Conservation (phyloP, 75 land plant species). For the Pinus tabuliformis region DNA sequence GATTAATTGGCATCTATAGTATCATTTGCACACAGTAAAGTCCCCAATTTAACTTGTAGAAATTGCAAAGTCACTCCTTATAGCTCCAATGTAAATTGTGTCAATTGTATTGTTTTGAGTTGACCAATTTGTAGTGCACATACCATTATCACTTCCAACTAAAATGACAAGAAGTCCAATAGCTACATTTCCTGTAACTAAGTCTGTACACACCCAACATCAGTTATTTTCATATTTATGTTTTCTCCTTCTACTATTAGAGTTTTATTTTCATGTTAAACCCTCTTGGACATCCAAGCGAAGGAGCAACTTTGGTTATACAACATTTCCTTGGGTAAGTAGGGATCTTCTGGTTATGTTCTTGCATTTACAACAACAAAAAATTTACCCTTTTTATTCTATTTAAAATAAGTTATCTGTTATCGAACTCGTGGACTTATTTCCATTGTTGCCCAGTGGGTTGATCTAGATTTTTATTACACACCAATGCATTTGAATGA, state of each 20-base stretch:
- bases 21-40: not conserved
- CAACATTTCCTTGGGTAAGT: not conserved
- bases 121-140: too few relatives aligned
- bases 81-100: not conserved
- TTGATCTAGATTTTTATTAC: too few relatives aligned
- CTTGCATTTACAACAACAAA: too few relatives aligned
- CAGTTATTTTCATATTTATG: not conserved
- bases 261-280: not conserved
- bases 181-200: too few relatives aligned
- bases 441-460: too few relatives aligned
- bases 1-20: not conserved
- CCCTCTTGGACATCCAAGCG: not conserved
- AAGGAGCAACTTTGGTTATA: not conserved
- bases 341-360: not conserved
- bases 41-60: not conserved
- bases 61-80: not conserved
- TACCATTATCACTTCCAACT: too few relatives aligned
- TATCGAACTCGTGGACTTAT: too few relatives aligned
- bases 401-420: too few relatives aligned
- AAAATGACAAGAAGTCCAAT: too few relatives aligned
- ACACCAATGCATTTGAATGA: too few relatives aligned
- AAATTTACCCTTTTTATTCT: too few relatives aligned
- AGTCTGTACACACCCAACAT: not conserved
- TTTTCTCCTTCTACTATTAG: not conserved
- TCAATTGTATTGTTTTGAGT: not conserved